A percentile compares a stretch with the other conserved stretches of the same genome.
These are phyloP conservation scores for Ophioceras dolichostomum DNA, from an alignment of 2,329 filamentous ascomycete species.

Conservation along the genomic window DNA sequence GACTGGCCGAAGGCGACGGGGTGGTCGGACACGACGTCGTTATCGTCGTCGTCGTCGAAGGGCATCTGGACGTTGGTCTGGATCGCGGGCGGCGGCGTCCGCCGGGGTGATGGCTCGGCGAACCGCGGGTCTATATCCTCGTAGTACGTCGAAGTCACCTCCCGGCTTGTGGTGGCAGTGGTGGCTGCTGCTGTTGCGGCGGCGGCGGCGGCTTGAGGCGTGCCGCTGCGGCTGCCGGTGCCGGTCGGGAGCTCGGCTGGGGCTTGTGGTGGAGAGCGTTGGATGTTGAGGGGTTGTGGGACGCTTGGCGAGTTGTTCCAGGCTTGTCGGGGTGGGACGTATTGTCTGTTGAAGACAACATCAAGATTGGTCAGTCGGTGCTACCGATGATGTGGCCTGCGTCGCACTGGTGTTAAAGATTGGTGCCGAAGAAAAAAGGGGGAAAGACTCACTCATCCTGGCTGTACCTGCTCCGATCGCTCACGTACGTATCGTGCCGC, in stretches of 20 bases:
- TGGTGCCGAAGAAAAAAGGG: slow-evolving; percentile 2
- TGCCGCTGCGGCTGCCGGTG: slow-evolving; percentile 10
- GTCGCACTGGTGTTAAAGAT: slow-evolving; percentile 6
- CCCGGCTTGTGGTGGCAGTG: too few species aligned
- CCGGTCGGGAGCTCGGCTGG: slow-evolving; percentile 16
- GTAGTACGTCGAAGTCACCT: slow-evolving; percentile 48
- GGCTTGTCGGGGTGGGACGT: slow-evolving; percentile 40
- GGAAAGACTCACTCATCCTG: slow-evolving; percentile 54
- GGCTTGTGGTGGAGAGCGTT: slow-evolving; percentile 15
- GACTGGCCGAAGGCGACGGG: not conserved
- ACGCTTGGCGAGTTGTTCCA: slow-evolving; percentile 40
- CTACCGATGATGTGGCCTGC: too few species aligned
- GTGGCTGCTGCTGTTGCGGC: too few species aligned
- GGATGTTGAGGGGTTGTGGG: slow-evolving; percentile 30
- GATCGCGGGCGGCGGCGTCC: slow-evolving; percentile 17
- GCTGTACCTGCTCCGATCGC: slow-evolving; percentile 62
- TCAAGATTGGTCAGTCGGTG: too few species aligned
- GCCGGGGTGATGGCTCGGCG: slow-evolving; percentile 32
- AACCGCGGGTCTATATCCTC: slow-evolving; percentile 92
- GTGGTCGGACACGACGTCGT: not conserved
- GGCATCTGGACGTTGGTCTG: slow-evolving; percentile 11
- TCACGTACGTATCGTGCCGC: slow-evolving; percentile 39
- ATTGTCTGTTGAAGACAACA: too few species aligned
- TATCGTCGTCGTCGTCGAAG: not conserved
- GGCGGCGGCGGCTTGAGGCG: too few species aligned